phyloP scores from a whole-genome alignment of 2,329 filamentous ascomycete species.

The Tolypocladium album region DNA sequence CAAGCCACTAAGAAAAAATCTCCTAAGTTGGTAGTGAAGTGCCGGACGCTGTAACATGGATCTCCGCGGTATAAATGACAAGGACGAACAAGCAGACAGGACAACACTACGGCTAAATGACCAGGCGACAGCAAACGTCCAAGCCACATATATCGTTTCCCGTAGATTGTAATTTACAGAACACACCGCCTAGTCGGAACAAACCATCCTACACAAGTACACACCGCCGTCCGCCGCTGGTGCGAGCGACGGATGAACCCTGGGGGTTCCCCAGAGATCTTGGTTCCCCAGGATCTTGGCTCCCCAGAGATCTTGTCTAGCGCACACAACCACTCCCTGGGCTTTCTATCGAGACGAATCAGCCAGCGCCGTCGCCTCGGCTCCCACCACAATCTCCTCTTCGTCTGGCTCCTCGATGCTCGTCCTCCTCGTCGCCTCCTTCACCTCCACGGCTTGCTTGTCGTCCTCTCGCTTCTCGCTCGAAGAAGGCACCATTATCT shows the following conservation, averaged over 20 bases:
- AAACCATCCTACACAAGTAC: slow-evolving; percentile 2
- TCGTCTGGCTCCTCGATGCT: slow-evolving; percentile 51
- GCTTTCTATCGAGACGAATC: not conserved
- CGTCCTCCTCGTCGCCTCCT: slow-evolving; percentile 41
- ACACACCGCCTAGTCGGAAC: not conserved
- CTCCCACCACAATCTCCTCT: slow-evolving; percentile 31
- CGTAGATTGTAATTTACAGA: slow-evolving; percentile 5
- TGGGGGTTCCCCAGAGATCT: not conserved
- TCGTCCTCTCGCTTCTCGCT: slow-evolving; percentile 20
- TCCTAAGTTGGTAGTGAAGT: no score
- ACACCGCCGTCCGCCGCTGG: not conserved
- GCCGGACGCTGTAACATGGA: no score
- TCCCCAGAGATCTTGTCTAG: not conserved
- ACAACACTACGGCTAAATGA: not conserved
- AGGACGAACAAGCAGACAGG: not conserved
- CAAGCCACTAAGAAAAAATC: no score
- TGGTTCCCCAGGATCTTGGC: no score
- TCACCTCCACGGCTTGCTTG: slow-evolving; percentile 37
- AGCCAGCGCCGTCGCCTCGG: slow-evolving; percentile 2
- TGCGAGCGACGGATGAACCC: not conserved
- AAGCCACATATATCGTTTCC: not conserved
- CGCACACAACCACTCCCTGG: not conserved
- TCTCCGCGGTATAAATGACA: not conserved
- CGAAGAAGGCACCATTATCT: slow-evolving; percentile 1
- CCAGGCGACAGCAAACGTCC: not conserved